A percentile compares a stretch with the other conserved stretches of the same genome.
These are phyloP conservation scores for Debaryomyces fabryi DNA, from an alignment of 1,139 yeast species.

Conservation along the genomic window DNA sequence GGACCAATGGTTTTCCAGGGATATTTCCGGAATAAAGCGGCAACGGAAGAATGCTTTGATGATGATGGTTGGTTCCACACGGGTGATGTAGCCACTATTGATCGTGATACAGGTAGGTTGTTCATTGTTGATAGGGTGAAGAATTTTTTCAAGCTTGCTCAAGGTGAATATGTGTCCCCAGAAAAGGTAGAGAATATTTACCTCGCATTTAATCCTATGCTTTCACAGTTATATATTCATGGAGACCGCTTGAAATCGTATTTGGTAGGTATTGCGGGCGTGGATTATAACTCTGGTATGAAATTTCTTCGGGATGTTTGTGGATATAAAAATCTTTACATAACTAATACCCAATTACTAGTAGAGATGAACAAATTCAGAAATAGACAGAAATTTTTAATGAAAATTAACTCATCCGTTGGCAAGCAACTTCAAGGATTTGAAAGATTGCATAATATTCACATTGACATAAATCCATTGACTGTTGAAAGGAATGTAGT, in stretches of 20 bases:
- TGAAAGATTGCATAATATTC: slow-evolving; percentile 66
- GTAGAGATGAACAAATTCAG: slow-evolving; percentile 30
- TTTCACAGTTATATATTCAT: slow-evolving; percentile 43
- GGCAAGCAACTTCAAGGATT: slow-evolving; percentile 44
- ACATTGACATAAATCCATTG: slow-evolving; percentile 66
- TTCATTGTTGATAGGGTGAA: slow-evolving; percentile 44
- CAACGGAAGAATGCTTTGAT: slow-evolving; percentile 49
- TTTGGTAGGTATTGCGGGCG: slow-evolving; percentile 68
- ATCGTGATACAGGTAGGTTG: slow-evolving; percentile 26
- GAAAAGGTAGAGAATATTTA: slow-evolving; percentile 45
- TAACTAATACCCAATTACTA: slow-evolving; percentile 26
- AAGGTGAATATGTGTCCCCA: slow-evolving; percentile 48
- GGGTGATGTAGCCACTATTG: slow-evolving; percentile 32
- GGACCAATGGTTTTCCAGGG: slow-evolving; percentile 37
- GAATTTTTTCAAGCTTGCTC: slow-evolving; percentile 46
- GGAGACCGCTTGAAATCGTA: slow-evolving; percentile 65
- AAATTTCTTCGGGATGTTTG: slow-evolving; percentile 18
- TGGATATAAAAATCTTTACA: slow-evolving; percentile 17
- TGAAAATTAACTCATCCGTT: slow-evolving; percentile 29
- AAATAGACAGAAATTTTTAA: slow-evolving; percentile 30
- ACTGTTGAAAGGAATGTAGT: slow-evolving; percentile 62
- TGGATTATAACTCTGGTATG: slow-evolving; percentile 32
- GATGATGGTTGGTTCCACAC: slow-evolving; percentile 33
- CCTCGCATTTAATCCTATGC: slow-evolving; percentile 33
- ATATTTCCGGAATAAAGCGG: slow-evolving; percentile 42